These are phyloP conservation scores for Singerocomus rubriflavus DNA, from an alignment of 1,284 basidiomycete genomes.

Conservation along the genomic window DNA sequence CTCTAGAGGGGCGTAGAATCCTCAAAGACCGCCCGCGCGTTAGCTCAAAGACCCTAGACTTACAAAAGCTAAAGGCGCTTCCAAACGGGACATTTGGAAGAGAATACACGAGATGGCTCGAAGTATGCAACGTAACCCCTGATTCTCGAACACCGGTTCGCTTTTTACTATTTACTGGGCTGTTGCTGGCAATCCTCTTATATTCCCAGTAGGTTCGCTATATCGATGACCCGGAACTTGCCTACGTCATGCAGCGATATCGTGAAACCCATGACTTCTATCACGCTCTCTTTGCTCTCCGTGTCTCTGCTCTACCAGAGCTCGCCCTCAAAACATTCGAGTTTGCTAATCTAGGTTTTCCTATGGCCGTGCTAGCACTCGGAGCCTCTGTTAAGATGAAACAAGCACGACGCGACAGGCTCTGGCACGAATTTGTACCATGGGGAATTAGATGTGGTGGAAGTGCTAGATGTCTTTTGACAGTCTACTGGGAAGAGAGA, in stretches of 20 bases:
- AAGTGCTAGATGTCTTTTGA: conserved; percentile 73
- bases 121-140: conserved; percentile 88
- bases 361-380: conserved; percentile 78
- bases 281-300: conserved; percentile 85
- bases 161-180: conserved; percentile 2
- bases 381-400: conserved; percentile 47
- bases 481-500: conserved; percentile 94
- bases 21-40: conserved; percentile 83
- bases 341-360: conserved; percentile 88
- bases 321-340: conserved; percentile 97
- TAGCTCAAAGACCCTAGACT: conserved; percentile 74
- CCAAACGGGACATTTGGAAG: conserved; percentile 84
- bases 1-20: conserved; percentile 78
- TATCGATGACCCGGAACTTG: conserved; percentile 89
- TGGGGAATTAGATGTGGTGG: conserved; percentile 89
- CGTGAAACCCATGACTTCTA: conserved; percentile 98
- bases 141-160: conserved; percentile 90
- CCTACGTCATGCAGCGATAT: conserved; percentile 97
- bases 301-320: conserved; percentile 89
- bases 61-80: conserved; percentile 62
- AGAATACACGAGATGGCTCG: conserved; percentile 90
- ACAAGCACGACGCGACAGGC: conserved; percentile 48
- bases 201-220: conserved; percentile 73
- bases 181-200: conserved; percentile 1
- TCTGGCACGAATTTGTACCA: conserved; percentile 80